Evolutionary conservation across 441 rosid genomes (phyloP).

Genomic region (Corymbia citriodora): DNA sequence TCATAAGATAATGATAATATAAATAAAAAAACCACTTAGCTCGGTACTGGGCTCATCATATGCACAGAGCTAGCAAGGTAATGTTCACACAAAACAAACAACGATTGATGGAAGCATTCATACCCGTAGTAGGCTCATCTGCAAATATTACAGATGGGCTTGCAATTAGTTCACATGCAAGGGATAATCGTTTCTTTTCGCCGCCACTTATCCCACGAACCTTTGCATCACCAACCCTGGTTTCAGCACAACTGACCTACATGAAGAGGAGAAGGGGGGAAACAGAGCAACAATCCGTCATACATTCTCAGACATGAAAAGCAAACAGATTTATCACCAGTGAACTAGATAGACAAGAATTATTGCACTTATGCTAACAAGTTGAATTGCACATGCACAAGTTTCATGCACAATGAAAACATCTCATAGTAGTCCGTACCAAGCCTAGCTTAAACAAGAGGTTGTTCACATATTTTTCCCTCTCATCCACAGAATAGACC

Average conservation of each 20-base stretch:
- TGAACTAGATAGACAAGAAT: neutral
- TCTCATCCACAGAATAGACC: constrained; percentile 60
- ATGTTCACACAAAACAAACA: neutral
- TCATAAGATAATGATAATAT: neutral
- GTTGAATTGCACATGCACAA: neutral
- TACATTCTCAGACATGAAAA: neutral
- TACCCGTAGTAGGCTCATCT: constrained; percentile 97
- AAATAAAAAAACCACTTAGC: neutral
- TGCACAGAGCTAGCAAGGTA: neutral
- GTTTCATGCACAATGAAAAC: neutral
- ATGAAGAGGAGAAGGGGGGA: constrained; percentile 16
- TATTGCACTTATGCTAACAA: neutral
- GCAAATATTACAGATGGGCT: constrained; percentile 97
- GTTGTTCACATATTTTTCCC: constrained; percentile 72
- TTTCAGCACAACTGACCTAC: constrained; percentile 84
- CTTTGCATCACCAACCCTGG: constrained; percentile 90
- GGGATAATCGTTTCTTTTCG: constrained; percentile 81
- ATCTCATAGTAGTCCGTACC: constrained; percentile 36
- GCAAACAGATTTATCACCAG: neutral
- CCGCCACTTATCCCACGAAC: constrained; percentile 98
- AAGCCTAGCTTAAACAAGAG: constrained; percentile 77
- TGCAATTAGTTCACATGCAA: constrained; percentile 95
- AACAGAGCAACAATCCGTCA: constrained; percentile 5
- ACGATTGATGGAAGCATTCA: constrained; percentile 10
- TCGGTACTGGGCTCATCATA: neutral